Conservation (phyloP, 345 rosid species). For the Hevea brasiliensis region DNA sequence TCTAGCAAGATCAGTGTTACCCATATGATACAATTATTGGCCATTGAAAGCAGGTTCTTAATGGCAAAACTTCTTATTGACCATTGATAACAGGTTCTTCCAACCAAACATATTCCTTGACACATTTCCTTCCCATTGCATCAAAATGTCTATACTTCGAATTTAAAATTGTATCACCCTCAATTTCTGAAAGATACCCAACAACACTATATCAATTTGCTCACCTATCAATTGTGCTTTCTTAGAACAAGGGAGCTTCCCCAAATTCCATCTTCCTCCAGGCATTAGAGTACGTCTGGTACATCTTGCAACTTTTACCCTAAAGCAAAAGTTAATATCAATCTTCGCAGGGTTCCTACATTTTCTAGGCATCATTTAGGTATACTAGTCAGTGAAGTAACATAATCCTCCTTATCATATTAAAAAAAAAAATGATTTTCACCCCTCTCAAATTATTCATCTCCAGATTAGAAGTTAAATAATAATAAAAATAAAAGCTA, state of each 20-base stretch:
- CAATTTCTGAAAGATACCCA: neutral
- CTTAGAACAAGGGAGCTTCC: neutral
- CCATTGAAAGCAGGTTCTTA: neutral
- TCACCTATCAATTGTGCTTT: neutral
- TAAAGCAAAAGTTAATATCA: neutral
- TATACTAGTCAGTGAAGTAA: neutral
- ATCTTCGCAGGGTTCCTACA: neutral
- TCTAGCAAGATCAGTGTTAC: neutral
- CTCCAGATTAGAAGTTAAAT: neutral
- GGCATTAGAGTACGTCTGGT: neutral
- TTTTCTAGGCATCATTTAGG: neutral
- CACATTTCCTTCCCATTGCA: neutral
- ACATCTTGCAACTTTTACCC: neutral
- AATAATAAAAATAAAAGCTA: neutral
- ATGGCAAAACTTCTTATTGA: neutral
- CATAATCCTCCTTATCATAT: neutral
- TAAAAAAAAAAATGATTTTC: neutral
- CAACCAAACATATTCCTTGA: neutral
- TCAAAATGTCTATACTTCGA: neutral
- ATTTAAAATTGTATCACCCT: neutral
- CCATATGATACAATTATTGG: neutral
- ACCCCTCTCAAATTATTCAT: neutral
- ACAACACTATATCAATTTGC: neutral
- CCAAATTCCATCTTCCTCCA: neutral
- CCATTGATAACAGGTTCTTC: neutral